Percentiles rank a stretch among this genome's conserved stretches.
Evolutionary conservation across 116 monocot genomes (phyloP).

Genomic region (Phalaenopsis hybrid): DNA sequence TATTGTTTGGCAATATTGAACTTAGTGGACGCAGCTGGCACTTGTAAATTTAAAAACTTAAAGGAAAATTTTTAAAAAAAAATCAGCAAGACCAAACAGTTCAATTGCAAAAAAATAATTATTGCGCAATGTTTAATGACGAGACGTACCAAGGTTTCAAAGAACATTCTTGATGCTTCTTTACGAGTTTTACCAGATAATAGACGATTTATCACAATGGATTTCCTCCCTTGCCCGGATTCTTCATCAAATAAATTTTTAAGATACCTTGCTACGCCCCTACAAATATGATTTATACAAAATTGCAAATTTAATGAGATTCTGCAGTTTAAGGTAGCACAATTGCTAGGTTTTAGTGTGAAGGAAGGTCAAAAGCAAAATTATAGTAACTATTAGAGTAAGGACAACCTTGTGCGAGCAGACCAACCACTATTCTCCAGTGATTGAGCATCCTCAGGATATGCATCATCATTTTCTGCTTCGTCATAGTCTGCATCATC

Average conservation of each 20-base stretch:
- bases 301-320: neutral
- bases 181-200: constrained; percentile 87
- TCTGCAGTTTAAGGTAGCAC: neutral
- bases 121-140: neutral
- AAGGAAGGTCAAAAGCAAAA: neutral
- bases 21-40: too few relatives aligned
- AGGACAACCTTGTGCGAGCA: constrained; percentile 67
- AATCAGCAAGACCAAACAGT: too few relatives aligned
- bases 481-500: constrained; percentile 67
- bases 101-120: too few relatives aligned
- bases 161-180: constrained; percentile 99
- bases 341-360: neutral
- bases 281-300: constrained; percentile 15
- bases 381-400: neutral
- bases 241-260: constrained; percentile 83
- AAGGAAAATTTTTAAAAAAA: too few relatives aligned
- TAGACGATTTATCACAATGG: constrained; percentile 59
- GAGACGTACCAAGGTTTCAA: constrained; percentile 86
- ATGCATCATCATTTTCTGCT: constrained; percentile 46
- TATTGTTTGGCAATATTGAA: too few relatives aligned
- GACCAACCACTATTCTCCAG: constrained; percentile 97
- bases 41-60: too few relatives aligned
- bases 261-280: constrained; percentile 83
- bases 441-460: constrained; percentile 56
- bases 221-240: constrained; percentile 56